Conservation (phyloP, 106 monocot genomes). For the Gastrodia elata region DNA sequence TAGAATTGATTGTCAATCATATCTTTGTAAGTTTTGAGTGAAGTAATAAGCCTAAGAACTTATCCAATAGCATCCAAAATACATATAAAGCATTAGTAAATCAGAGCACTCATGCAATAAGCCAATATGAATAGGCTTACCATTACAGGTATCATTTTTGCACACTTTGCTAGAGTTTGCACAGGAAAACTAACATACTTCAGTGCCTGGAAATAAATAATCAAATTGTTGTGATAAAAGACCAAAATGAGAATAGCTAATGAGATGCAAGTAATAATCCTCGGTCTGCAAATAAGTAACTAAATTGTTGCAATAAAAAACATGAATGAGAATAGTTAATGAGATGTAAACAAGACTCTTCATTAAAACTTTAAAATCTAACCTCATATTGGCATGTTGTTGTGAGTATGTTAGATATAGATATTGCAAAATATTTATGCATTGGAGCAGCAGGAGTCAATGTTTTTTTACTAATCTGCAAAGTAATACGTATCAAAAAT, state of each 20-base stretch:
- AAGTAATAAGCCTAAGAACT: not conserved
- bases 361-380: not conserved
- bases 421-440: constrained; percentile 69
- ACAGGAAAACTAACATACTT: constrained; percentile 99
- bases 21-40: not conserved
- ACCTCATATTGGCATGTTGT: constrained; percentile 98
- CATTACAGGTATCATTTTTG: constrained; percentile 99
- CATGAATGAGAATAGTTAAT: not conserved
- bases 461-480: constrained; percentile 69
- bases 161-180: constrained; percentile 96
- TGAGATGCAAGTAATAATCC: no score
- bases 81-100: constrained; percentile 5
- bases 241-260: not conserved
- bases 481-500: not conserved
- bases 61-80: not conserved
- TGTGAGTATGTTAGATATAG: constrained; percentile 88
- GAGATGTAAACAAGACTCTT: not conserved
- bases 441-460: constrained; percentile 84
- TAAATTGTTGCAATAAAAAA: not conserved
- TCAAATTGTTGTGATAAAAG: not conserved
- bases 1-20: not conserved
- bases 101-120: not conserved
- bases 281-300: constrained; percentile 60
- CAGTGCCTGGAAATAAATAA: constrained; percentile 62
- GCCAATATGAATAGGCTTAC: constrained; percentile 21